Base-by-base conservation (phyloP, 495 filamentous ascomycete species). In the Physcia stellaris region DNA sequence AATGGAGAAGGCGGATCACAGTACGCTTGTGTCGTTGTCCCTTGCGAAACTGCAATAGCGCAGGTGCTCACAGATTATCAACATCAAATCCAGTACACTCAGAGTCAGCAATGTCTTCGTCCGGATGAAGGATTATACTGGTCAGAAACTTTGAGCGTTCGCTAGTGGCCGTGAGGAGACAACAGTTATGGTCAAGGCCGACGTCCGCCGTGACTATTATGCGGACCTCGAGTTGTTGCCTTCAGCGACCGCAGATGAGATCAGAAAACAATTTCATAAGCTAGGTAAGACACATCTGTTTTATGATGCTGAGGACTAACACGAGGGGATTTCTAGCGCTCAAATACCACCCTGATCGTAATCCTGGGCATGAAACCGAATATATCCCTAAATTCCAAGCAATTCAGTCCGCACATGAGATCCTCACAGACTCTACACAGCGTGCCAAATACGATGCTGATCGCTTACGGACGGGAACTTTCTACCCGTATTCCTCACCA, bases 321-420 rank as follows among this genome's bases (percentile, higher is more conserved):
- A n/a, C n/a, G n/a, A n/a, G n/a, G n/a, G n/a, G n/a, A n/a, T 7
- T 46, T 44, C 13, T 45, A 88, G 86, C 86, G 24, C 67, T 90
- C 19, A 77, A 77, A 49, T 92, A 77, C 48, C 87, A 95, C 51
- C 87, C 87, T 5, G 87, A 95, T 54, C 76, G 86, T 30, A 93
- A 95, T 49, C 82, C 78, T 4, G 87, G 87, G 30, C 68, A 69
- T 44, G 86, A 94, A 58, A 50, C 66, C 16, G 83, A 85, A 46
- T 79, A 79, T 41, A 83, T 76, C 41, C 62, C 82, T 15, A 81
- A 80, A 51, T 94, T 94, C 49, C 78, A 90, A 51, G 67, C 73
- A 20, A 92, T 94, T 39, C 83, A 90, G 54, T 69, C 79, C 1
- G 87, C 87, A 17, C 75, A 90, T 45, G 87, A 94, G 52, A 71